Percentiles rank a stretch among this genome's conserved stretches.
These are phyloP conservation scores for Suhomyces bolitotheri DNA, from an alignment of 1,139 yeast species.

Conservation along the genomic window DNA sequence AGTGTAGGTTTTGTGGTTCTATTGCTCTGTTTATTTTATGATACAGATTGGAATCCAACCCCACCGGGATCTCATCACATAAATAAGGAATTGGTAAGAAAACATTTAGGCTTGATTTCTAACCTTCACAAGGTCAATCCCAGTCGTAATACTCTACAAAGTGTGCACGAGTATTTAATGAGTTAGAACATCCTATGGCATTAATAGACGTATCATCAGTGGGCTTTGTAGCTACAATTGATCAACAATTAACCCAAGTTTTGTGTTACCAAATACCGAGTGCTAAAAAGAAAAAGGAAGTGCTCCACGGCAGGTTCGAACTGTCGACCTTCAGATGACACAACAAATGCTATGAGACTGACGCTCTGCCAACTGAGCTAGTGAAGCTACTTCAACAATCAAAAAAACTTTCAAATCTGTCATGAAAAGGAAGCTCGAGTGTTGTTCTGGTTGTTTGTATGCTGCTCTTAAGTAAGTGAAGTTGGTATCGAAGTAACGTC, in stretches of 20 bases:
- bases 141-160: conserved; percentile 72
- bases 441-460: no score
- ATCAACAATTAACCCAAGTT: no score
- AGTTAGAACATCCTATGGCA: conserved; percentile 1
- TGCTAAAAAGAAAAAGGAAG: conserved; percentile 23
- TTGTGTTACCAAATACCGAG: no score
- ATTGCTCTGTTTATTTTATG: conserved; percentile 49
- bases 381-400: conserved; percentile 33
- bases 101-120: conserved; percentile 54
- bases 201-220: neutral
- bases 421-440: neutral
- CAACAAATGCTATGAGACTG: conserved; percentile 44
- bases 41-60: conserved; percentile 37
- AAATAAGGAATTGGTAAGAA: conserved; percentile 55
- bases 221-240: neutral
- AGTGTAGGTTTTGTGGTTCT: conserved; percentile 61
- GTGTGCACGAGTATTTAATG: conserved; percentile 51
- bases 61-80: conserved; percentile 15
- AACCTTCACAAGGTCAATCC: conserved; percentile 60
- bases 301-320: conserved; percentile 59
- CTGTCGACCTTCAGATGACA: conserved; percentile 56
- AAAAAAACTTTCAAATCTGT: neutral
- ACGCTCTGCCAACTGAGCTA: conserved; percentile 55
- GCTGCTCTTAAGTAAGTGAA: no score
- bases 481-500: no score